Conservation (phyloP, 2,329 filamentous ascomycete species). For the Colletotrichum costaricense region DNA sequence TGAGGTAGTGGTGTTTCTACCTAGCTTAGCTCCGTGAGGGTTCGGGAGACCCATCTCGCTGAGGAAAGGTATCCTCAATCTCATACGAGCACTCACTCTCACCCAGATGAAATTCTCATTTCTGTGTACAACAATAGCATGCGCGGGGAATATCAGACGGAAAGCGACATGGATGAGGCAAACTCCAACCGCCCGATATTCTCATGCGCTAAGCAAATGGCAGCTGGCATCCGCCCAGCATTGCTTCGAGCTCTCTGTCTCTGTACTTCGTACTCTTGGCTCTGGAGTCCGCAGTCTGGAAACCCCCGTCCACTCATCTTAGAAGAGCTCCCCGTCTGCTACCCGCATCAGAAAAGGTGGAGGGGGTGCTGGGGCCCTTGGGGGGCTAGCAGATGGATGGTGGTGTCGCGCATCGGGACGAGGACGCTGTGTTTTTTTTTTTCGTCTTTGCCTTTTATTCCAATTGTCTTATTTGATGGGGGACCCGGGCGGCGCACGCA, state of each 20-base stretch:
- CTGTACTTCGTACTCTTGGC: background rate
- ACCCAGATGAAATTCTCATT: background rate
- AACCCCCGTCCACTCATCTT: background rate
- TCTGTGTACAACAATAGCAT: background rate
- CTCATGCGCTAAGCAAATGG: conserved; percentile 1
- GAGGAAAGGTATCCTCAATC: background rate
- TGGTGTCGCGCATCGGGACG: conserved; percentile 15
- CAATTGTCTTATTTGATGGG: background rate
- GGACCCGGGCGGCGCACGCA: conserved; percentile 15
- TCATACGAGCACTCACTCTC: background rate
- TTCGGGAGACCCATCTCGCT: background rate
- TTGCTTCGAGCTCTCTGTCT: background rate
- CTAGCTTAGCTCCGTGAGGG: background rate
- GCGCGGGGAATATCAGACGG: background rate
- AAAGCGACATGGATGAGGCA: conserved; percentile 13
- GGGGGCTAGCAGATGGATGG: conserved; percentile 3
- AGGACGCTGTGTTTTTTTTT: background rate
- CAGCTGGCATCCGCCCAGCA: background rate
- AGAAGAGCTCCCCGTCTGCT: background rate
- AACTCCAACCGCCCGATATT: conserved; percentile 4
- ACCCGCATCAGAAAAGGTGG: background rate
- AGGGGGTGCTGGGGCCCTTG: background rate
- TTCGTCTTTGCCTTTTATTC: background rate
- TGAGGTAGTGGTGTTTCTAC: background rate
- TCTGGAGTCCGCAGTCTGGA: background rate